Percentiles rank a stretch among this genome's conserved stretches.
phyloP scores from a whole-genome alignment of 164 flowering plant genomes.

The Vitis amurensis region DNA sequence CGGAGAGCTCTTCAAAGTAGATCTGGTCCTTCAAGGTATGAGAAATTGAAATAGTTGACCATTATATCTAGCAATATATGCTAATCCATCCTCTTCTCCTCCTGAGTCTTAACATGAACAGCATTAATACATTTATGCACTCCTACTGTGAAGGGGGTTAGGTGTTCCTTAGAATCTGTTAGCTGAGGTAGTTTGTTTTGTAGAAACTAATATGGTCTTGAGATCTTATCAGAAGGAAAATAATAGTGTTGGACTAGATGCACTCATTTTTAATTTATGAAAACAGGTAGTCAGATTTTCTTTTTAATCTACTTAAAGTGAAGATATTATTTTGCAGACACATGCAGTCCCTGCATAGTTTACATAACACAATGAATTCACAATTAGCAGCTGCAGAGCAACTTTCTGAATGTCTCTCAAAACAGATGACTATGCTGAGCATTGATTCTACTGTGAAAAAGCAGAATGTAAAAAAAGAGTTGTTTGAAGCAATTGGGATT shows the following conservation, averaged over 20 bases:
- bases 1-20: constrained; percentile 33
- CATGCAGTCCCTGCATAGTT: constrained; percentile 58
- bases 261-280: background rate
- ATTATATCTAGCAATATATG: too few species aligned
- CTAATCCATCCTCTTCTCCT: too few species aligned
- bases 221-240: too few species aligned
- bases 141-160: too few species aligned
- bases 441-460: constrained; percentile 49
- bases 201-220: too few species aligned
- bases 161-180: too few species aligned
- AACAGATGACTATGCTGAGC: constrained; percentile 72
- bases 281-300: background rate
- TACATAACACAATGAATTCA: constrained; percentile 70
- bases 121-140: too few species aligned
- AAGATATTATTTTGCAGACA: constrained; percentile 44
- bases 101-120: too few species aligned
- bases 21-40: constrained; percentile 66
- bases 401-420: constrained; percentile 84
- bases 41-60: background rate
- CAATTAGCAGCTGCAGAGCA: constrained; percentile 83
- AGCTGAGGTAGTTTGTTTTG: too few species aligned
- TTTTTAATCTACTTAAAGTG: background rate
- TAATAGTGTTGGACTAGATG: background rate
- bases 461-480: constrained; percentile 55
- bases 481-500: constrained; percentile 87